phyloP scores from a whole-genome alignment of 148 eudicot genomes.

The Diospyros kaki region DNA sequence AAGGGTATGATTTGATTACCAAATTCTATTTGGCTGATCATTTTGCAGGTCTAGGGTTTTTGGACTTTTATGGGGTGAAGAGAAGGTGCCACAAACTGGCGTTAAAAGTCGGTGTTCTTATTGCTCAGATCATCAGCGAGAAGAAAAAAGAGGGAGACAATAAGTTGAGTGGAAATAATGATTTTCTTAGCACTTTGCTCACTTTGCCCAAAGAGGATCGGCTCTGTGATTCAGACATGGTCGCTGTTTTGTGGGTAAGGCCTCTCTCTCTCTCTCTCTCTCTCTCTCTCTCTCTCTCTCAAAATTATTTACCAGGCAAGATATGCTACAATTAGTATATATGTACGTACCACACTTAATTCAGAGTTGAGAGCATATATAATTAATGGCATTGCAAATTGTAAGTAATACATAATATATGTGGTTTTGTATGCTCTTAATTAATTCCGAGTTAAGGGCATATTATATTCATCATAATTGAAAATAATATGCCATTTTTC shows the following conservation, averaged over 20 bases:
- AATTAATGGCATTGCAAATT: too few relatives aligned
- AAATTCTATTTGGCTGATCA: slow-evolving; percentile 61
- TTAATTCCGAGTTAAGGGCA: too few relatives aligned
- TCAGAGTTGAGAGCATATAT: too few relatives aligned
- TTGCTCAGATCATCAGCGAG: slow-evolving; percentile 40
- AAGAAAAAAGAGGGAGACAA: slow-evolving; percentile 28
- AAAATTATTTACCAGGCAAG: too few relatives aligned
- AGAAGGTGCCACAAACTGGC: slow-evolving; percentile 60
- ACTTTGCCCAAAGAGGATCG: slow-evolving; percentile 61
- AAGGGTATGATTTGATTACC: slow-evolving; percentile 72
- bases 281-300: background rate
- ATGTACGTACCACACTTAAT: too few relatives aligned
- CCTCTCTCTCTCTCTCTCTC: slow-evolving; percentile 6
- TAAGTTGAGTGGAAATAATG: slow-evolving; percentile 27
- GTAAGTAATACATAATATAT: too few relatives aligned
- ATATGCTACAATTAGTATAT: too few relatives aligned
- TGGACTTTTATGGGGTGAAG: slow-evolving; percentile 62
- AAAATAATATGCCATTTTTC: too few relatives aligned
- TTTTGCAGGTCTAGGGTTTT: slow-evolving; percentile 38
- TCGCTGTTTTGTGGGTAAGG: slow-evolving; percentile 74
- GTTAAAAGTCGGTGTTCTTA: slow-evolving; percentile 34
- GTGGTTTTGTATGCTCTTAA: too few relatives aligned
- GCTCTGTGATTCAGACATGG: slow-evolving; percentile 49
- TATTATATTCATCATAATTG: too few relatives aligned
- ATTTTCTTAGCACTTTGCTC: slow-evolving; percentile 59